These are phyloP conservation scores for Blastomyces gilchristii DNA, from an alignment of 2,329 filamentous ascomycete genomes.

Conservation along the genomic window DNA sequence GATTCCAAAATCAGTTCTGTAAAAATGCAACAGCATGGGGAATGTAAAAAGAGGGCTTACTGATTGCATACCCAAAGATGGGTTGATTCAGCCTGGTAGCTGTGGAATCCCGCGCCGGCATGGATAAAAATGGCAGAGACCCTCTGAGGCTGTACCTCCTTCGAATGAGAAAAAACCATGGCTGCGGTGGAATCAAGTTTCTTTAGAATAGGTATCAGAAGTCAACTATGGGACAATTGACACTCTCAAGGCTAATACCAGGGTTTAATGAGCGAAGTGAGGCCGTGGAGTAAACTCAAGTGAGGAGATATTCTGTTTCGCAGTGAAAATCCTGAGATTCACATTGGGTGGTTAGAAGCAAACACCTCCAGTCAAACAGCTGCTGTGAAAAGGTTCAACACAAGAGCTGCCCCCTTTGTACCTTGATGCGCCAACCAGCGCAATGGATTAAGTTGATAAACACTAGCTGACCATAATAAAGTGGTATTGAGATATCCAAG, in stretches of 20 bases:
- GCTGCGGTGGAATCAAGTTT: constrained; percentile 2
- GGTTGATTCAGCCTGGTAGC: constrained; percentile 67
- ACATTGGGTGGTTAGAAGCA: not conserved
- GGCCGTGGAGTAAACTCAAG: not conserved
- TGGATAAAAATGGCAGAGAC: constrained; percentile 83
- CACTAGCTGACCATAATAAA: not conserved
- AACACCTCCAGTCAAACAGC: not conserved
- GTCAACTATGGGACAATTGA: not conserved
- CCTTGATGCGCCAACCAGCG: not conserved
- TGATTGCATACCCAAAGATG: constrained; percentile 81
- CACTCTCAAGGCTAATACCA: not conserved
- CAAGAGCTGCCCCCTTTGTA: not conserved
- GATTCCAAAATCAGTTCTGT: not conserved
- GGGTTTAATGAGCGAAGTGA: not conserved
- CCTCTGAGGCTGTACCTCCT: constrained; percentile 25
- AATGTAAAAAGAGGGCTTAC: constrained; percentile 47
- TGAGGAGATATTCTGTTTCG: not conserved
- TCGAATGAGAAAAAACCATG: constrained; percentile 1
- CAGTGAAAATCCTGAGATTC: not conserved
- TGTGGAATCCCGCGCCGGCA: constrained; percentile 91
- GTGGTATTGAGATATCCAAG: not conserved
- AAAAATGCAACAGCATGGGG: constrained; percentile 13
- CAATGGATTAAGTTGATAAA: not conserved
- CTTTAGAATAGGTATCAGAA: not conserved
- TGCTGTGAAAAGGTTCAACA: not conserved